These are phyloP conservation scores for Aspergillus novofumigatus DNA, from an alignment of 2,329 filamentous ascomycete species.

Conservation along the genomic window DNA sequence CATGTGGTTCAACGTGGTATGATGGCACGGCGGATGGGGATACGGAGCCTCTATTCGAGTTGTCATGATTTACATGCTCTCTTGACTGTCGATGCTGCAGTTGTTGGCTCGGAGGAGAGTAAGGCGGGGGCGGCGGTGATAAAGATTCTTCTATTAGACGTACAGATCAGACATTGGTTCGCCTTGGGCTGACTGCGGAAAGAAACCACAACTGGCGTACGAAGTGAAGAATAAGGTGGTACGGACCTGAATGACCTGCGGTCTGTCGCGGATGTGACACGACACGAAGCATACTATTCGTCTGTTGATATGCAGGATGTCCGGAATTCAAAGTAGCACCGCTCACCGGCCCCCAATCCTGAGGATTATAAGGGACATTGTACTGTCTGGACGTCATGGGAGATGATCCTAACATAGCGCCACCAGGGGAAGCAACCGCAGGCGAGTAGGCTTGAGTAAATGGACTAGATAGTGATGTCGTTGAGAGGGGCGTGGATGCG, in stretches of 20 bases:
- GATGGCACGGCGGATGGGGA: slow-evolving; percentile 16
- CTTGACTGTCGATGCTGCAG: slow-evolving; percentile 9
- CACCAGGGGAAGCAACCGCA: slow-evolving; percentile 34
- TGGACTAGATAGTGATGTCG: slow-evolving; percentile 42
- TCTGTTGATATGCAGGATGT: slow-evolving; percentile 26
- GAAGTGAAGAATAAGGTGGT: not conserved
- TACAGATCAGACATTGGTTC: slow-evolving; percentile 6
- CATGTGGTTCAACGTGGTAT: slow-evolving; percentile 17
- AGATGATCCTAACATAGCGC: slow-evolving; percentile 33
- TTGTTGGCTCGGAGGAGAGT: slow-evolving; percentile 34
- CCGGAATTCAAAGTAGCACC: slow-evolving; percentile 21
- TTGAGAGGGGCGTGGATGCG: slow-evolving; percentile 38
- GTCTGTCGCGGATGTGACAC: slow-evolving; percentile 23
- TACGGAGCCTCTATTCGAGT: slow-evolving; percentile 12
- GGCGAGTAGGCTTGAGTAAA: slow-evolving; percentile 39
- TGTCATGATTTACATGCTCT: slow-evolving; percentile 13
- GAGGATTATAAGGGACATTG: slow-evolving; percentile 46
- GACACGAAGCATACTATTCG: slow-evolving; percentile 26
- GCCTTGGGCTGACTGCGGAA: not conserved
- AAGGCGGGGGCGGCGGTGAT: slow-evolving; percentile 37
- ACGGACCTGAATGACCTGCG: slow-evolving; percentile 31
- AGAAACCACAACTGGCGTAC: not conserved
- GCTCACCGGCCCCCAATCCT: slow-evolving; percentile 45
- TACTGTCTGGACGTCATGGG: slow-evolving; percentile 45
- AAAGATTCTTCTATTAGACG: slow-evolving; percentile 22